These are phyloP conservation scores for Parmelia sp. DNA, from an alignment of 495 filamentous ascomycete species.

Conservation along the genomic window DNA sequence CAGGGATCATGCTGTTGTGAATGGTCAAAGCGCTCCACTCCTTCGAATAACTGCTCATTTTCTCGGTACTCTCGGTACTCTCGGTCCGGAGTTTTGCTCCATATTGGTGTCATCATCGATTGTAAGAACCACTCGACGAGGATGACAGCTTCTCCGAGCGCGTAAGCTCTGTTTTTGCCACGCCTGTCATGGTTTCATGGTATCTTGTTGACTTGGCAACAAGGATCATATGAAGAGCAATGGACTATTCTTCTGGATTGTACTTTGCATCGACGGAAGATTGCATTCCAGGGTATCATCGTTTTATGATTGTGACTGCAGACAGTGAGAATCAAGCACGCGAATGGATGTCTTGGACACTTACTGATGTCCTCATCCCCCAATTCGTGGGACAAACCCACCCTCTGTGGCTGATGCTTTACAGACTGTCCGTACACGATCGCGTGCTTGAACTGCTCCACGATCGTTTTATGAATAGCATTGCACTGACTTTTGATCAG, in stretches of 20 bases:
- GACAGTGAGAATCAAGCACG: slow-evolving; percentile 35
- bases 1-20: not conserved
- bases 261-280: not conserved
- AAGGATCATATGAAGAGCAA: not conserved
- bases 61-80: not conserved
- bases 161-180: not conserved
- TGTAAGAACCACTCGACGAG: not conserved
- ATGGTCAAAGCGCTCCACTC: slow-evolving; percentile 4
- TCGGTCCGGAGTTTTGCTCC: not conserved
- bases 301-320: slow-evolving; percentile 89
- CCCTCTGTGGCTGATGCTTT: slow-evolving; percentile 96
- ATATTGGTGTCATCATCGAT: not conserved
- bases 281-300: slow-evolving; percentile 45
- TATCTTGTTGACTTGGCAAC: not conserved
- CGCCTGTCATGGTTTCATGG: not conserved
- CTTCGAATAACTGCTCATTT: not conserved
- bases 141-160: not conserved
- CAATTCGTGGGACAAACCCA: slow-evolving; percentile 85
- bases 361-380: slow-evolving; percentile 96
- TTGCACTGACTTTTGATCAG: slow-evolving; percentile 64
- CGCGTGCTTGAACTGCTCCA: slow-evolving; percentile 91
- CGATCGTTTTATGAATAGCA: slow-evolving; percentile 89
- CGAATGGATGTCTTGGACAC: slow-evolving; percentile 30
- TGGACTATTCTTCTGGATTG: not conserved
- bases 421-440: slow-evolving; percentile 97